Evolutionary conservation across 371 early-diverging fungal species (phyloP).

Genomic region (Mortierella sp.): DNA sequence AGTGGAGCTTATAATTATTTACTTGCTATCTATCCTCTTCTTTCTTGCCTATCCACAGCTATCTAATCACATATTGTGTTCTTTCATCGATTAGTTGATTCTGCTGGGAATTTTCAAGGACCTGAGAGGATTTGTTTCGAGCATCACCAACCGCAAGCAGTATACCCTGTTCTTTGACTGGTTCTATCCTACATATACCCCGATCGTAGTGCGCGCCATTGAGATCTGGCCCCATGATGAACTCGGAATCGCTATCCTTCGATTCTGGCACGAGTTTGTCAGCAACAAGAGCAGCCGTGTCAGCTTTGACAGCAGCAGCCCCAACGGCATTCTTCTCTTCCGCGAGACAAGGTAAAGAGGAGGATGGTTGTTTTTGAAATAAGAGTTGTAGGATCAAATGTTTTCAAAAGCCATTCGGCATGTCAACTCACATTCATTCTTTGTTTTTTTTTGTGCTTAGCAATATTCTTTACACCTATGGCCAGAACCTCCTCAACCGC

Average conservation of each 20-base stretch:
- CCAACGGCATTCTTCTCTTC: slow-evolving; percentile 93
- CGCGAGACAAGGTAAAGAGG: slow-evolving; percentile 83
- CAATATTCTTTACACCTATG: slow-evolving; percentile 54
- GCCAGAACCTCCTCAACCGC: slow-evolving; percentile 35
- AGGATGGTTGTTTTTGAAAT: not conserved
- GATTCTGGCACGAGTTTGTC: slow-evolving; percentile 85
- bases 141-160: slow-evolving; percentile 74
- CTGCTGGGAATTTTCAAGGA: slow-evolving; percentile 82
- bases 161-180: slow-evolving; percentile 89
- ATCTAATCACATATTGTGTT: not conserved
- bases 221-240: slow-evolving; percentile 79
- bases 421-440: not conserved
- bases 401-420: not conserved
- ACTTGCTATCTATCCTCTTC: not conserved
- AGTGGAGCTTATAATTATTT: not conserved
- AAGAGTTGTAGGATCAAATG: not conserved
- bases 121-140: slow-evolving; percentile 82
- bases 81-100: slow-evolving; percentile 29
- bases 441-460: slow-evolving; percentile 8
- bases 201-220: slow-evolving; percentile 73
- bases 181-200: slow-evolving; percentile 80
- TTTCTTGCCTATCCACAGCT: not conserved
- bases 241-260: slow-evolving; percentile 78
- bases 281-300: slow-evolving; percentile 86
- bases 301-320: slow-evolving; percentile 86